A percentile compares a stretch with the other conserved stretches of the same genome.
Evolutionary conservation across 139 green algal genomes (phyloP).

Genomic region (Tetratostichococcus sp.): DNA sequence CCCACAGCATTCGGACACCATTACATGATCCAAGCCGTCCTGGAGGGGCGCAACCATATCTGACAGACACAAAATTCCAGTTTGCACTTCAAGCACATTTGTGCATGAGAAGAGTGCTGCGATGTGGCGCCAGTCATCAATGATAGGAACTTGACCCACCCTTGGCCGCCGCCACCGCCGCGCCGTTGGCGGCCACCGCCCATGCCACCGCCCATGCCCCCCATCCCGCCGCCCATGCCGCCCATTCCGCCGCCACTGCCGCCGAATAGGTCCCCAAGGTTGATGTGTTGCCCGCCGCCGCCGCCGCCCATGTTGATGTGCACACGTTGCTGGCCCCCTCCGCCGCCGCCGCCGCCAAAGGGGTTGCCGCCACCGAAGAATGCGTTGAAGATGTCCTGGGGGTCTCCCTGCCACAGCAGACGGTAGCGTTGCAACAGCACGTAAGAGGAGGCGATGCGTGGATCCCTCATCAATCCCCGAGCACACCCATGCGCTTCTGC

Average conservation of each 20-base stretch:
- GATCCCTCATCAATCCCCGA: too few relatives aligned
- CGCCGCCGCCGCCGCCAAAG: slow-evolving; percentile 18
- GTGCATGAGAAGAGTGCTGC: too few relatives aligned
- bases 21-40: too few relatives aligned
- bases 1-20: not conserved
- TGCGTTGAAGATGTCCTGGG: slow-evolving; percentile 76
- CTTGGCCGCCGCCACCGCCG: not conserved
- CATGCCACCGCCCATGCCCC: slow-evolving; percentile 16
- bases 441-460: too few relatives aligned
- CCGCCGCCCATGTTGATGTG: slow-evolving; percentile 34
- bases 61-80: not conserved
- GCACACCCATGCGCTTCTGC: too few relatives aligned
- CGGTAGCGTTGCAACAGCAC: too few relatives aligned
- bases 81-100: too few relatives aligned
- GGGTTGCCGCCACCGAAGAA: slow-evolving; percentile 65
- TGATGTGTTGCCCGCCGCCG: slow-evolving; percentile 24
- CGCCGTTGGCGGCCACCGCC: slow-evolving; percentile 14
- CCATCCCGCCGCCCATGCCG: slow-evolving; percentile 13
- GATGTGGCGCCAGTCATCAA: too few relatives aligned
- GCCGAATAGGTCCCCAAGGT: not conserved
- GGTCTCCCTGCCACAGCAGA: slow-evolving; percentile 44
- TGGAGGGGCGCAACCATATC: too few relatives aligned
- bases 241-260: slow-evolving; percentile 24
- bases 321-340: slow-evolving; percentile 12
- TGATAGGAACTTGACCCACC: slow-evolving; percentile 4